Base-by-base conservation (phyloP, 2,329 filamentous ascomycete genomes). In the Pyrenophora graminea region DNA sequence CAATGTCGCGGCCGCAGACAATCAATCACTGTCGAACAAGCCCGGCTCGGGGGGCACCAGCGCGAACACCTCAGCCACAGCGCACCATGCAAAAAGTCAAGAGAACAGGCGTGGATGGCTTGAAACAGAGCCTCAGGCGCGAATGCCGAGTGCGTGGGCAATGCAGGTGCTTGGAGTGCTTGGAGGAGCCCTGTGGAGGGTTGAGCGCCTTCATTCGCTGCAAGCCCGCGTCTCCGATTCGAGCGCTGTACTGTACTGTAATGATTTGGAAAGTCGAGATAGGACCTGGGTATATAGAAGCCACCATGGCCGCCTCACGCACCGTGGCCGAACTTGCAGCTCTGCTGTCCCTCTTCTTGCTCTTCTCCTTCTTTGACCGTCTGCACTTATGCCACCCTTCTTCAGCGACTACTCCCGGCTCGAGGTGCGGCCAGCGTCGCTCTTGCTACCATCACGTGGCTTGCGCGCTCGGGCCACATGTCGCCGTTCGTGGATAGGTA, bases 221-320 rank as follows among this genome's bases (percentile, higher is more conserved):
- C 53, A 54, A 52, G 49, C 40, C 49, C 49, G 49, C 61, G 49
- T 47, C 61, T 60, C 56, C 61, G 61, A 62, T 58, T 63, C 56
- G 50, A 55, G 51, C 53, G 45, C 45, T 48, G 34, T 21, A 36
- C 27, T 48, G 34, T 21, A 36, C 27, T 4, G 27, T 30, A 30
- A 7, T 31, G 31, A 17, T 44, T 27, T 43, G 30, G 49, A 21
- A 42, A 27, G 40, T 25, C 6, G 7, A 21, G 17, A 8, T 39
- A 23, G 15, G 15, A 15, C 15, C 15, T 1, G 1, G 15, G 32
- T 30, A 12, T 33, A 25, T 19, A 34, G 44, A n/a, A 12, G 27
- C 37, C 23, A 9, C 23, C 23, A 25, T 9, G 23, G 23, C 6
- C 23, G 23, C 6, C 23, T 25, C 23, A 25, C 8, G 8, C 23